Evolutionary conservation across 1,284 basidiomycete species (phyloP).

Genomic region (Cutaneotrichosporon cavernicola): DNA sequence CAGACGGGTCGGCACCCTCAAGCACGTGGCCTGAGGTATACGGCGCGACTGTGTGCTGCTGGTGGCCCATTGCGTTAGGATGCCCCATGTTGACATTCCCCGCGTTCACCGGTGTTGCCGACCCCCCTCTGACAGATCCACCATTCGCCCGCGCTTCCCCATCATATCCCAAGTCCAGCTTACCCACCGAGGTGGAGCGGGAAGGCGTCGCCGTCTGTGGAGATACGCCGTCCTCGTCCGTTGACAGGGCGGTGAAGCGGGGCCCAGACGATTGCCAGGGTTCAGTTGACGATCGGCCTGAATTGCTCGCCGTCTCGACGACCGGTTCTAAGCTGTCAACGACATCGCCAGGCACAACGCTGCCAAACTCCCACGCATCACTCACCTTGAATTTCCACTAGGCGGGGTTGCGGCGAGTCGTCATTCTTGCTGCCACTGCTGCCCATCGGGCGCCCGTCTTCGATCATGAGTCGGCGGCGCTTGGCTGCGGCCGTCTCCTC

Average conservation of each 20-base stretch:
- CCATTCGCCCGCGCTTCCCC: background rate
- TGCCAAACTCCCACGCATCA: conserved; percentile 17
- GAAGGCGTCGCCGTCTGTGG: conserved; percentile 17
- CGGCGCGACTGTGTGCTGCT: conserved; percentile 26
- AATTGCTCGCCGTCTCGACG: conserved; percentile 17
- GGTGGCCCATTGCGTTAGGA: conserved; percentile 11
- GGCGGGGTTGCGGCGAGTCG: conserved; percentile 22
- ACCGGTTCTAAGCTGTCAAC: conserved; percentile 16
- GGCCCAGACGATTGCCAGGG: conserved; percentile 30
- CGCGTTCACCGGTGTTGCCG: background rate
- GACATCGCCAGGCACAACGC: background rate
- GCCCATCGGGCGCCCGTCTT: conserved; percentile 28
- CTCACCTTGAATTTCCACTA: conserved; percentile 43
- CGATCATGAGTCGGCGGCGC: conserved; percentile 48
- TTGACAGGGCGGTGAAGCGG: conserved; percentile 43
- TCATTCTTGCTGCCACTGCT: conserved; percentile 15
- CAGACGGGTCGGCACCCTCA: conserved; percentile 18
- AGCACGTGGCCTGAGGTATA: conserved; percentile 4
- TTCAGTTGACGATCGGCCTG: conserved; percentile 20
- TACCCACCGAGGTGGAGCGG: conserved; percentile 17
- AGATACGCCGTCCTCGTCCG: conserved; percentile 36
- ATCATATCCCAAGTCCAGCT: background rate
- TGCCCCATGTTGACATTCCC: background rate
- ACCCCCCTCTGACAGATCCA: background rate
- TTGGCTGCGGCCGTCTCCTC: conserved; percentile 38